phyloP scores from a whole-genome alignment of 139 green algal species.

The Chlorella sp. region DNA sequence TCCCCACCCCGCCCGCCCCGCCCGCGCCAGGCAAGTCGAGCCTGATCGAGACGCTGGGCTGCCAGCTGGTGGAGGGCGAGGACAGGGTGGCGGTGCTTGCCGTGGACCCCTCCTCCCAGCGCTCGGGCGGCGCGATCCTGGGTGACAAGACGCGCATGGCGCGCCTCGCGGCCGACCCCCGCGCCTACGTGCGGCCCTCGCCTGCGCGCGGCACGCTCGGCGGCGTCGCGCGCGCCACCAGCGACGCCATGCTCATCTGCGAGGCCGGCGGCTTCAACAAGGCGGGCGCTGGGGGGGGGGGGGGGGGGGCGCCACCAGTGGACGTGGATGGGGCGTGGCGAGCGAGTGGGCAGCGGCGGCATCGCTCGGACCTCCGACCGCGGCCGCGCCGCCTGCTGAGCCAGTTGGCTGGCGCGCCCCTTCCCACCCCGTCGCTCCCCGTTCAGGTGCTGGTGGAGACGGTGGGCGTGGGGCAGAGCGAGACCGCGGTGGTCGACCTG shows the following conservation, averaged over 20 bases:
- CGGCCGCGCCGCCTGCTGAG: too few species aligned
- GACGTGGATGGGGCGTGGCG: too few species aligned
- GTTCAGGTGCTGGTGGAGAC: slow-evolving; percentile 54
- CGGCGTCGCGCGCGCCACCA: slow-evolving; percentile 59
- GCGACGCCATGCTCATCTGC: slow-evolving; percentile 60
- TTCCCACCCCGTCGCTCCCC: background rate
- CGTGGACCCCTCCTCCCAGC: slow-evolving; percentile 58
- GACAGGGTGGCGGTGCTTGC: slow-evolving; percentile 64
- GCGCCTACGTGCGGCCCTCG: slow-evolving; percentile 62
- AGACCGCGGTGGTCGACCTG: slow-evolving; percentile 60
- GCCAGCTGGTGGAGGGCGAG: slow-evolving; percentile 36
- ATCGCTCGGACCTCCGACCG: too few species aligned
- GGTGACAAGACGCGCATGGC: slow-evolving; percentile 77
- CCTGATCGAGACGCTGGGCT: slow-evolving; percentile 57
- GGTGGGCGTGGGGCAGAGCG: slow-evolving; percentile 68
- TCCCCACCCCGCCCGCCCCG: too few species aligned
- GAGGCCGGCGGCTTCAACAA: slow-evolving; percentile 28
- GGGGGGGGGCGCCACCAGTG: too few species aligned
- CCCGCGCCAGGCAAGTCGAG: slow-evolving; percentile 52
- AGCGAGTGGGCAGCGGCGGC: too few species aligned
- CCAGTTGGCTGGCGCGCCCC: too few species aligned
- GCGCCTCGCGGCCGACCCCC: slow-evolving; percentile 28
- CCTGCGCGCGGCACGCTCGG: slow-evolving; percentile 59
- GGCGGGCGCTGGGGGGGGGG: too few species aligned
- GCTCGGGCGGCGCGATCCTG: slow-evolving; percentile 59